Evolutionary conservation across 169 alveolate genomes (phyloP).

Genomic region (Cryptosporidium baileyi): DNA sequence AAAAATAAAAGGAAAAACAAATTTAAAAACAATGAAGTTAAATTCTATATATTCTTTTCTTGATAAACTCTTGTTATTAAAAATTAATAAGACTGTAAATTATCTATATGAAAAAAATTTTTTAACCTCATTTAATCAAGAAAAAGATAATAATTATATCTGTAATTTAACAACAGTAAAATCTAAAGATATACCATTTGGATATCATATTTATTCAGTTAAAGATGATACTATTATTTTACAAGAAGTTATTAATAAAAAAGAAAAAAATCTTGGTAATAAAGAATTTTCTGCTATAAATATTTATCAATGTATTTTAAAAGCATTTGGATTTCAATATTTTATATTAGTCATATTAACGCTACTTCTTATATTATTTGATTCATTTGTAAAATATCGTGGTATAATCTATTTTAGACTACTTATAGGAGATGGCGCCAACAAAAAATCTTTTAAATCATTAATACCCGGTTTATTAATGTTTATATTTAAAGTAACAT

Average conservation of each 20-base stretch:
- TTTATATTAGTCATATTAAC: background rate
- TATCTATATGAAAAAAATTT: constrained; percentile 11
- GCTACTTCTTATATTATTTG: background rate
- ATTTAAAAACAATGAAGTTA: background rate
- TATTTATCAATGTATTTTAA: constrained; percentile 23
- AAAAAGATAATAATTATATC: background rate
- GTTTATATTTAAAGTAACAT: background rate
- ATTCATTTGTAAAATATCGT: constrained; percentile 36
- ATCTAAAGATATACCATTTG: constrained; percentile 55
- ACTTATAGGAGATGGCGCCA: background rate
- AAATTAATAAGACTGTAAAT: constrained; percentile 23
- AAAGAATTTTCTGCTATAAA: background rate
- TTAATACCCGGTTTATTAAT: background rate
- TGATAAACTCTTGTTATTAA: constrained; percentile 16
- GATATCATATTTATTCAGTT: background rate
- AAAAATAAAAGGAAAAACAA: background rate
- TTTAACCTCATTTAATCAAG: background rate
- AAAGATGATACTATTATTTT: constrained; percentile 33
- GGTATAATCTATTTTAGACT: constrained; percentile 21
- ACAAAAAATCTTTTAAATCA: background rate
- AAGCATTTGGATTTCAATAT: constrained; percentile 17
- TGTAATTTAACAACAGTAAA: constrained; percentile 31
- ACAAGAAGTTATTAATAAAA: background rate
- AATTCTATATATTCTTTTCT: background rate
- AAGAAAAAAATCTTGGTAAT: constrained; percentile 9